A percentile compares a stretch with the other conserved stretches of the same genome.
These are phyloP conservation scores for Colletotrichum lini DNA, from an alignment of 2,329 filamentous ascomycete species.

Conservation along the genomic window DNA sequence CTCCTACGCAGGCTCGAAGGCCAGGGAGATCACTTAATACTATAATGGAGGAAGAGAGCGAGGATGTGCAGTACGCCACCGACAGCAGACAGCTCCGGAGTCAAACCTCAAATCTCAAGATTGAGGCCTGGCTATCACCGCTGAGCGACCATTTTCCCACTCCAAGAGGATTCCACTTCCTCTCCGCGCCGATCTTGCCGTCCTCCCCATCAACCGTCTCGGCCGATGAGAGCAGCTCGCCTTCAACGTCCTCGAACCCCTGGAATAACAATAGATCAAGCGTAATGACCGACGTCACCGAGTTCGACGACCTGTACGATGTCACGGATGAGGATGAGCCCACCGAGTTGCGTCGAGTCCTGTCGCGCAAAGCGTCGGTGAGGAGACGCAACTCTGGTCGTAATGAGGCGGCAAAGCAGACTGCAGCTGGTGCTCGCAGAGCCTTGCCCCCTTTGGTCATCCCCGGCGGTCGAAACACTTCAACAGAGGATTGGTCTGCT, in stretches of 20 bases:
- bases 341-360: constrained; percentile 39
- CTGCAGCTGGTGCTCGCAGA: constrained; percentile 53
- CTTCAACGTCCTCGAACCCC: constrained; percentile 68
- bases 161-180: constrained; percentile 76
- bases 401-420: constrained; percentile 21
- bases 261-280: constrained; percentile 75
- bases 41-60: constrained; percentile 72
- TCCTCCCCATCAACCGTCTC: constrained; percentile 72
- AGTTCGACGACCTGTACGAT: constrained; percentile 91
- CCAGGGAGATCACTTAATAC: constrained; percentile 71
- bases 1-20: constrained; percentile 71
- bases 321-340: constrained; percentile 82
- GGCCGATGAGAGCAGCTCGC: constrained; percentile 66
- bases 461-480: constrained; percentile 55
- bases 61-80: constrained; percentile 49
- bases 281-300: constrained; percentile 75
- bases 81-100: constrained; percentile 47
- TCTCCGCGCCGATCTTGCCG: constrained; percentile 73
- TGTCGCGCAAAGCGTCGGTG: constrained; percentile 51
- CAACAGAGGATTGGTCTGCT: constrained; percentile 61
- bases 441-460: constrained; percentile 68
- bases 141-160: constrained; percentile 79
- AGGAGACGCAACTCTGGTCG: constrained; percentile 59
- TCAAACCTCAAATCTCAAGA: constrained; percentile 61
- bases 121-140: constrained; percentile 72